Evolutionary conservation across 768 basidiomycete species (phyloP), one percentile per base, ranked within the genome.

Genomic region (Suillus weaverae): DNA sequence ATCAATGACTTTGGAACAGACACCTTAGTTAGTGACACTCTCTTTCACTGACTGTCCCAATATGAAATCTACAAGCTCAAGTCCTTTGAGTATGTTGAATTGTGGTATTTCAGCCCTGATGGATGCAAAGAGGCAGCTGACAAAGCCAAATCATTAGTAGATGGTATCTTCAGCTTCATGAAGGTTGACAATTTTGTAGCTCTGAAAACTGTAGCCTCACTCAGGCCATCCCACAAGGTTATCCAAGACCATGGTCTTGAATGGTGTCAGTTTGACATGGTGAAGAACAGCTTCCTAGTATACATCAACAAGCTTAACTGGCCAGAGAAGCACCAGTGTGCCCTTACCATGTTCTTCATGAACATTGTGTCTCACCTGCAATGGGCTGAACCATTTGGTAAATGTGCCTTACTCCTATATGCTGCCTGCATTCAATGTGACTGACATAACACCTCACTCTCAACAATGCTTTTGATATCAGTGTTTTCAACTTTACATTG

Each of bases 201-300:
- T 0, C 46, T 74, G 0, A 33, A 62, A 1, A 69, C 71, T 0
- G 46, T 68, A 0, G 60, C 72, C 1, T 60, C 71, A 0, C 55
- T 68, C 56, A 67, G 66, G 18, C 66, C 71, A 0, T 76, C 71
- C 0, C 53, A 26, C 13, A 61, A 68, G 2, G 68, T 50, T 0
- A 36, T 66, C 0, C 46, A 22, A 0, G 71, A 75, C 64, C 63
- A 68, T 1, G 46, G 70, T 0, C 67, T 76, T 11, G 16, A 67
- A 2, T 71, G 71, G 63, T 9, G 30, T 0, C 69, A 76, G 1
- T 68, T 76, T 14, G 33, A 68, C 0, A 41, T 69, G 1, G 75
- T 65, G 0, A 70, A 69, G 16, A 67, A 65, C 8, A 43, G 20
- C 4, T 68, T 56, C 54, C 54, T 68, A 0, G 5, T 60, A 0